Percentiles rank a stretch among this genome's conserved stretches.
Evolutionary conservation across 1,139 yeast species (phyloP).

Genomic region (Geotrichum australiense): DNA sequence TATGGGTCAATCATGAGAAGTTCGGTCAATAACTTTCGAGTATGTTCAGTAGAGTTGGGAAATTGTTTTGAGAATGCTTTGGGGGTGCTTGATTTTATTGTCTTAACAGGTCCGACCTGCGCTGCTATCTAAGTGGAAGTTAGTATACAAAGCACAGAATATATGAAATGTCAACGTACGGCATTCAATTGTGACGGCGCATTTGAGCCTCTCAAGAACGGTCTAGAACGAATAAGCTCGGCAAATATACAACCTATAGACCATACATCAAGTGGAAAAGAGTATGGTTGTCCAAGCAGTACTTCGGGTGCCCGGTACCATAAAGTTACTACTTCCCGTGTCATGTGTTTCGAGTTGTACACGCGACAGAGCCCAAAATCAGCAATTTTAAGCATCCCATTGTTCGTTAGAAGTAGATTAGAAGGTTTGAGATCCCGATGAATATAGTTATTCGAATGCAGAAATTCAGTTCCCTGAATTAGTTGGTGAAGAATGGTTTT

Average conservation of each 20-base stretch:
- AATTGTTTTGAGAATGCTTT: constrained; percentile 16
- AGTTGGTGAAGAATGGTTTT: constrained; percentile 31
- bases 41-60: constrained; percentile 27
- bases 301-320: constrained; percentile 71
- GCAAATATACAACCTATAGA: constrained; percentile 62
- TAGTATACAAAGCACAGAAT: not conserved
- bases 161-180: constrained; percentile 4
- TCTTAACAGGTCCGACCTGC: constrained; percentile 25
- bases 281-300: constrained; percentile 53
- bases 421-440: constrained; percentile 67
- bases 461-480: constrained; percentile 25
- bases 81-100: constrained; percentile 18
- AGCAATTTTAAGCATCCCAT: constrained; percentile 50
- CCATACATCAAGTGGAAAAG: constrained; percentile 72
- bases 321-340: constrained; percentile 30
- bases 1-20: constrained; percentile 62
- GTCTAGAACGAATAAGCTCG: constrained; percentile 44
- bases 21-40: constrained; percentile 56
- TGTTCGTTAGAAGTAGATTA: constrained; percentile 47
- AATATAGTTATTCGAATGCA: constrained; percentile 52
- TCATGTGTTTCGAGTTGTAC: constrained; percentile 19
- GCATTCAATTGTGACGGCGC: constrained; percentile 44
- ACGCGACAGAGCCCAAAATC: constrained; percentile 47
- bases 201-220: constrained; percentile 48
- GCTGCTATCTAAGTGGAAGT: constrained; percentile 20